These are phyloP conservation scores for Helicostylum pulchrum DNA, from an alignment of 192 early-diverging fungal genomes.

Conservation along the genomic window DNA sequence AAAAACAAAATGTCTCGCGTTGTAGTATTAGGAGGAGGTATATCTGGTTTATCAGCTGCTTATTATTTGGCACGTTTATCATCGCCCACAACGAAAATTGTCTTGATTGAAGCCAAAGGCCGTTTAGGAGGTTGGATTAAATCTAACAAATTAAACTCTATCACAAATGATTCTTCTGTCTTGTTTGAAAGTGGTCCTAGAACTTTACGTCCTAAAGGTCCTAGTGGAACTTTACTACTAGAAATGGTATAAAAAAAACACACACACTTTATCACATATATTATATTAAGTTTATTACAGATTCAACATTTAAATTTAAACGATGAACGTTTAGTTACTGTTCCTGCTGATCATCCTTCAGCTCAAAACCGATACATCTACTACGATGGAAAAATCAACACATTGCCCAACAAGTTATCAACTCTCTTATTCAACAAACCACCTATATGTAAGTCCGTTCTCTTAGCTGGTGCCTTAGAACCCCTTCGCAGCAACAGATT, in stretches of 20 bases:
- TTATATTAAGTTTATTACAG: constrained; percentile 63
- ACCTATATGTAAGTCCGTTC: constrained; percentile 52
- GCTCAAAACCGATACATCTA: constrained; percentile 84
- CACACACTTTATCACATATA: neutral
- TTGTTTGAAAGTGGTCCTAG: constrained; percentile 82
- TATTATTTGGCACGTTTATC: constrained; percentile 64
- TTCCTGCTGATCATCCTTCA: constrained; percentile 63
- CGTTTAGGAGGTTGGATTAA: constrained; percentile 88
- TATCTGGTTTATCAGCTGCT: constrained; percentile 83
- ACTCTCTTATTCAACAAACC: constrained; percentile 33
- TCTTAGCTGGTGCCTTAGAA: constrained; percentile 59
- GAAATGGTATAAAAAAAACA: constrained; percentile 60
- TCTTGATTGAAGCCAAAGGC: constrained; percentile 65
- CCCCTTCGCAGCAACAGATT: constrained; percentile 34
- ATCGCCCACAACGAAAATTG: constrained; percentile 50
- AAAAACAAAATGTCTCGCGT: constrained; percentile 24
- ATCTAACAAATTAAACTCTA: constrained; percentile 41
- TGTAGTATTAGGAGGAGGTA: constrained; percentile 88
- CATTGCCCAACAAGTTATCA: constrained; percentile 44
- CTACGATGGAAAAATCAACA: constrained; percentile 65
- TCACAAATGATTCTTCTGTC: constrained; percentile 28
- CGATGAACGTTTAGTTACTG: constrained; percentile 43
- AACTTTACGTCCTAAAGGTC: constrained; percentile 70
- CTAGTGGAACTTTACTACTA: constrained; percentile 67
- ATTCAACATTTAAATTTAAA: constrained; percentile 41